Base-by-base conservation (phyloP, 257 asterid genomes). In the Fraxinus excelsior region DNA sequence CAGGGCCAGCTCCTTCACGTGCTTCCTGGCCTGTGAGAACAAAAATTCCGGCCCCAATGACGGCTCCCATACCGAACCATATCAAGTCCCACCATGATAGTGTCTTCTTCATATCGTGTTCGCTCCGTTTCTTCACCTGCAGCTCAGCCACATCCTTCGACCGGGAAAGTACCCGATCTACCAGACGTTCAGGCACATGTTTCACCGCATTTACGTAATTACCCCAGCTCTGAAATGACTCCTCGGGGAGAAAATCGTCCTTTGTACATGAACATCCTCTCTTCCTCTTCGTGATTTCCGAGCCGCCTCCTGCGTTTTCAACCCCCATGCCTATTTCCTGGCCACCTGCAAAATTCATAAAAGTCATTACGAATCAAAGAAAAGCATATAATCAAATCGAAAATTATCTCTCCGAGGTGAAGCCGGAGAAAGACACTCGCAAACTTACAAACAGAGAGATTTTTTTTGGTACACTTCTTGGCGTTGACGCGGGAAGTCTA, bases 11-110 rank as follows among this genome's bases (percentile, higher is more conserved):
- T 18, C 71, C 71, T 0, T 34, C 0, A 1, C 71, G 75, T 4
- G 95, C 92, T 87, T 90, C 95, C 10, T 76, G 85, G 2, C 92
- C 92, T 42, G 91, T 85, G 78, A 90, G 88, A 2, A 90, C 92
- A 78, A 90, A 90, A 31, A 90, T 88, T 10, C 95, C 95, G 64
- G 95, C 87, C 66, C 93, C 92, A 80, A 90, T 84, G 37, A 88
- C 87, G 28, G 90, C 90, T 4, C 96, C 96, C 93, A 90, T 84
- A 26, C 96, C 96, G 71, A 90, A 87, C 93, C 96, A 88, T 70
- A 90, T 88, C 46, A 90, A 65, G 68, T 90, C 96, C 93, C 93
- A 90, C 96, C 92, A 87, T 0, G 85, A 72, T 3, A 90, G 90
- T 1, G 87, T 88, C 82, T 18, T 82, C 81, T 87, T 90, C 96